Base-by-base conservation (phyloP, 2,329 filamentous ascomycete genomes). In the Fusarium ramigenum region DNA sequence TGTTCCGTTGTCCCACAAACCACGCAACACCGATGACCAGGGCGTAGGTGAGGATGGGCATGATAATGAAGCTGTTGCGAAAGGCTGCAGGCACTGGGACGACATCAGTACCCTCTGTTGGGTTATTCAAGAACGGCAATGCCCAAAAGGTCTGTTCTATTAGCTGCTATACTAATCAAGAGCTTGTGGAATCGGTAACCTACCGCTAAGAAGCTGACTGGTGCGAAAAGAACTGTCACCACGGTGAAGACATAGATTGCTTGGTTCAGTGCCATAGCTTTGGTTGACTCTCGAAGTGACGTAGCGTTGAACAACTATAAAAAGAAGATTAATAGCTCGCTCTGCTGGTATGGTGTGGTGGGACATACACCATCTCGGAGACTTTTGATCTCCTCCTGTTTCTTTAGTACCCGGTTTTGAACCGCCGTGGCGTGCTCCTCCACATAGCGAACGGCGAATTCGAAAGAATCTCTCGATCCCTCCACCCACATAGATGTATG, bases 71-170 rank as follows among this genome's bases (percentile, higher is more conserved):
- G 6, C 60, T 63, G 2, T 14, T 46, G 1, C 53, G 60, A 5
- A 62, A 62, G 0, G 40, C 34, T 0, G 40, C 1, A 5, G 60
- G 60, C 25, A 8, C 40, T 46, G 40, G 9, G 0, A 63, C 5
- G 0, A 4, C 0, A 9, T 4, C 40, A n/a, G 2, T 62, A 0
- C 30, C 60, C 0, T 23, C 40, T 12, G 0, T 2, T 4, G 53
- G 60, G 21, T 46, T 39, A 1, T 63, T 39, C n/a, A 63, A 16
- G 1, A 63, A 60, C 1, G 60, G 60, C 7, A 60, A 60, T 2
- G 34, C 60, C 60, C 60, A 63, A 9, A 60, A 19, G 0, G 53
- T 63, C 60, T 63, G 0, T 0, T 3, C 0, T 10, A 15, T 60
- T 32, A 32, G 30, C 30, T 32, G 30, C 4, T 32, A 32, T 32